phyloP scores from a whole-genome alignment of 305 asterid genomes.

The Fraxinus floribunda region DNA sequence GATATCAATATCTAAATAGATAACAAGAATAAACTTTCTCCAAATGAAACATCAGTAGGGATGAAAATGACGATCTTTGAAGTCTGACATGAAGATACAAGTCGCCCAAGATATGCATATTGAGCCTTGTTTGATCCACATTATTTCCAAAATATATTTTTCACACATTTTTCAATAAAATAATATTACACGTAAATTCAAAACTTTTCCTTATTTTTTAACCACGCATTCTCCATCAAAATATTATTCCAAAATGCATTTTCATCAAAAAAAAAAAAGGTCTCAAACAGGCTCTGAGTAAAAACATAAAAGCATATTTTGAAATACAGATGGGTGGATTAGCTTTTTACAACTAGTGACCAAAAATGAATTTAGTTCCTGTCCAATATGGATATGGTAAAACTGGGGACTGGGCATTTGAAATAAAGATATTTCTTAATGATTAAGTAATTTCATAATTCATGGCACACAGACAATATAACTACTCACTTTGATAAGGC shows the following conservation, averaged over 20 bases:
- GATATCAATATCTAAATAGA: not conserved
- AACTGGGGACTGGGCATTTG: not conserved
- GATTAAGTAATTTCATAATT: not conserved
- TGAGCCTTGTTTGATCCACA: too few relatives aligned
- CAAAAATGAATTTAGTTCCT: not conserved
- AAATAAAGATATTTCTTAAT: not conserved
- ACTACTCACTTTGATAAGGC: constrained; percentile 71
- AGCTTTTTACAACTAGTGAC: not conserved
- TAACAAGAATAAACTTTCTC: not conserved
- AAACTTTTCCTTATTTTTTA: too few relatives aligned
- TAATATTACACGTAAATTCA: too few relatives aligned
- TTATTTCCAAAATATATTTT: too few relatives aligned
- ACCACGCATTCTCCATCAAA: too few relatives aligned
- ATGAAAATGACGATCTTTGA: not conserved
- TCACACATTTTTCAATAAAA: too few relatives aligned
- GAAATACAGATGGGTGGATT: not conserved
- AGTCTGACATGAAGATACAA: not conserved
- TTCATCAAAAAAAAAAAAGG: too few relatives aligned
- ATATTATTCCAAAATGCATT: too few relatives aligned
- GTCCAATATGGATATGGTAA: not conserved
- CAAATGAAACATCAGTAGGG: not conserved
- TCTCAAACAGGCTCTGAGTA: not conserved
- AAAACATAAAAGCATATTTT: not conserved
- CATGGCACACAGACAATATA: constrained; percentile 1
- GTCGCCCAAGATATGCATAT: not conserved